phyloP scores from a whole-genome alignment of 441 rosid species.

The Lagerstroemia fauriei region DNA sequence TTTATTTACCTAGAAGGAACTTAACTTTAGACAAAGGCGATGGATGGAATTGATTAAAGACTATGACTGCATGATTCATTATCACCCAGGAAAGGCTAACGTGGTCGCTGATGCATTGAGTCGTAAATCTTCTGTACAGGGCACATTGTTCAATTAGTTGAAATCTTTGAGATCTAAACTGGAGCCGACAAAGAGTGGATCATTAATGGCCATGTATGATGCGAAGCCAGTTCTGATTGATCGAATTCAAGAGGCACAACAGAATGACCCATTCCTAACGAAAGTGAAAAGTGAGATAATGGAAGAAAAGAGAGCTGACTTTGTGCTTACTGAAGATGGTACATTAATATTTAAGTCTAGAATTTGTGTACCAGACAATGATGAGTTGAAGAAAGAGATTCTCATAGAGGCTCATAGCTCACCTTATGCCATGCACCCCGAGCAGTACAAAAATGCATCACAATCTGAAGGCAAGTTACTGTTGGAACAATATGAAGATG shows the following conservation, averaged over 20 bases:
- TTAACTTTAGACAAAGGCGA: not conserved
- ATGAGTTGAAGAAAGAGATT: not conserved
- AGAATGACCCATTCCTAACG: not conserved
- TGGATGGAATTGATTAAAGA: not conserved
- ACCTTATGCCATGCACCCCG: not conserved
- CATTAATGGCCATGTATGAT: too few species aligned
- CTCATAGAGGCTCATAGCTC: not conserved
- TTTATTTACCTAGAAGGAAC: not conserved
- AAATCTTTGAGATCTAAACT: too few species aligned
- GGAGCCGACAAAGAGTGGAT: too few species aligned
- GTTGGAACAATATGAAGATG: not conserved
- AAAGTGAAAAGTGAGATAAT: not conserved
- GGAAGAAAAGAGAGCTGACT: not conserved
- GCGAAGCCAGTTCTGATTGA: not conserved
- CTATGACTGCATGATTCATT: not conserved
- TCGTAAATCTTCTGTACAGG: not conserved
- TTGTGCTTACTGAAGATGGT: not conserved
- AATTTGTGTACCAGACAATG: too few species aligned
- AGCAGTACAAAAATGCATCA: conserved; percentile 3
- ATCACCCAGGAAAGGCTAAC: not conserved
- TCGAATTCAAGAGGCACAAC: not conserved
- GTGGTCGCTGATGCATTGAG: not conserved
- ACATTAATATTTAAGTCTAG: not conserved
- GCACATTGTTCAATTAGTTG: too few species aligned
- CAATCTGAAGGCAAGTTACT: not conserved